Conservation (phyloP, 2,329 filamentous ascomycete species). For the Fusarium papillatum region DNA sequence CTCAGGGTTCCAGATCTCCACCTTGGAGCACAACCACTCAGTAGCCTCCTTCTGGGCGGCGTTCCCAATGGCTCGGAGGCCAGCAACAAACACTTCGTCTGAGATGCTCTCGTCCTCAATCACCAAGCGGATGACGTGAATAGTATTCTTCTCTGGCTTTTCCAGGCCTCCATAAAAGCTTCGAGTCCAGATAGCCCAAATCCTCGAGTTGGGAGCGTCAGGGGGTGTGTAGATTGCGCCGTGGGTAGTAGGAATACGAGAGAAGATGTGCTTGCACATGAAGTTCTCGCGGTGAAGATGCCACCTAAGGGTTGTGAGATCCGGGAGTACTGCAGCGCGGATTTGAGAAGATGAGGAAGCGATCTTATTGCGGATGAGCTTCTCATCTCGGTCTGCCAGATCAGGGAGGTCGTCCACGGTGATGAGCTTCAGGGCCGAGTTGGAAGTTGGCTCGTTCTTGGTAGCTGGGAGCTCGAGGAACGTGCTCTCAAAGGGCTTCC, state of each 20-base stretch:
- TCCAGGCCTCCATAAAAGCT: slow-evolving; percentile 71
- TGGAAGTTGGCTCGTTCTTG: slow-evolving; percentile 44
- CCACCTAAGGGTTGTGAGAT: slow-evolving; percentile 61
- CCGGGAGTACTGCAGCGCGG: slow-evolving; percentile 51
- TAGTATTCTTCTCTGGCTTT: slow-evolving; percentile 70
- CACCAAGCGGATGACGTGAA: slow-evolving; percentile 79
- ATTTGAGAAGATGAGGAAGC: slow-evolving; percentile 46
- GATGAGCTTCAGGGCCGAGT: slow-evolving; percentile 57
- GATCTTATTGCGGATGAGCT: slow-evolving; percentile 69
- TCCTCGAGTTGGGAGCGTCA: slow-evolving; percentile 62
- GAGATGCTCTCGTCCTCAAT: slow-evolving; percentile 66
- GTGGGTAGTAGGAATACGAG: slow-evolving; percentile 69
- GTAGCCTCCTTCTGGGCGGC: slow-evolving; percentile 79
- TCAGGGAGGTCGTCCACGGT: slow-evolving; percentile 71
- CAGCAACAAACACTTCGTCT: slow-evolving; percentile 60
- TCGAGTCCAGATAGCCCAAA: slow-evolving; percentile 82
- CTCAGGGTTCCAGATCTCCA: slow-evolving; percentile 89
- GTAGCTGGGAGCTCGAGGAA: slow-evolving; percentile 73
- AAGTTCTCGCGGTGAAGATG: slow-evolving; percentile 84
- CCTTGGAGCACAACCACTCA: slow-evolving; percentile 76
- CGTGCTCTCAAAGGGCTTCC: slow-evolving; percentile 79
- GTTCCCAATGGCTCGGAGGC: slow-evolving; percentile 73
- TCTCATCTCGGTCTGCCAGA: slow-evolving; percentile 75
- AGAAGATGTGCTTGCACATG: slow-evolving; percentile 75
- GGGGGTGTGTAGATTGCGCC: slow-evolving; percentile 75